Percentiles rank a stretch among this genome's conserved stretches.
phyloP scores from a whole-genome alignment of 2,329 filamentous ascomycete genomes.

The Rugonectria rugulosa region DNA sequence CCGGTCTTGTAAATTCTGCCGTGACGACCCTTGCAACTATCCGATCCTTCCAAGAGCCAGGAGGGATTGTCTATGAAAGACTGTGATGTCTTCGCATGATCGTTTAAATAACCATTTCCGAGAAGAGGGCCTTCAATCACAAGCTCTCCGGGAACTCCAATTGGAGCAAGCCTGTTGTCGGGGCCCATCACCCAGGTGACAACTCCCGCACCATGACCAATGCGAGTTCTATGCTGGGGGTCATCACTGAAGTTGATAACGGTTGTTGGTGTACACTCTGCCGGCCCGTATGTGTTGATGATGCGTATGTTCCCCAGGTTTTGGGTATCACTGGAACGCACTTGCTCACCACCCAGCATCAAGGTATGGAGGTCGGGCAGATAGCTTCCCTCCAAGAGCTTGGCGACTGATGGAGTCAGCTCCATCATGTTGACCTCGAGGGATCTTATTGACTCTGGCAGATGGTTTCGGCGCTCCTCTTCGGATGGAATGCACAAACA shows the following conservation, averaged over 20 bases:
- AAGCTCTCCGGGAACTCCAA: conserved; percentile 42
- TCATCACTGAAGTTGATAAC: conserved; percentile 1
- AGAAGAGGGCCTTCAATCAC: conserved; percentile 47
- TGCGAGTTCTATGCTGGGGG: background rate
- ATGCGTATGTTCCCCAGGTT: background rate
- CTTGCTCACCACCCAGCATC: background rate
- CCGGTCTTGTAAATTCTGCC: conserved; percentile 12
- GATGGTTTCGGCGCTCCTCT: background rate
- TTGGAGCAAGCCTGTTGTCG: conserved; percentile 27
- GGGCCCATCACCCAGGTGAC: conserved; percentile 29
- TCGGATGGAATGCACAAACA: conserved; percentile 18
- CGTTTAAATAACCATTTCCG: conserved; percentile 56
- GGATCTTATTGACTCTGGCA: background rate
- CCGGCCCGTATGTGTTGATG: conserved; percentile 20
- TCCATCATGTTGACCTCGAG: background rate
- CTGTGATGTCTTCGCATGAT: conserved; percentile 37
- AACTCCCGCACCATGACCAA: background rate
- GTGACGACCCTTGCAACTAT: conserved; percentile 17
- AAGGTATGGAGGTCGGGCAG: background rate
- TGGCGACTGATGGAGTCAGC: background rate
- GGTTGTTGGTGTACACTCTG: conserved; percentile 10
- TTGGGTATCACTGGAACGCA: background rate
- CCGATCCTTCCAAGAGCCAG: background rate
- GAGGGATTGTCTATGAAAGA: background rate
- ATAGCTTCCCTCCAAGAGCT: background rate